Base-by-base conservation (phyloP, 2,329 filamentous ascomycete genomes). In the Colletotrichum lentis region DNA sequence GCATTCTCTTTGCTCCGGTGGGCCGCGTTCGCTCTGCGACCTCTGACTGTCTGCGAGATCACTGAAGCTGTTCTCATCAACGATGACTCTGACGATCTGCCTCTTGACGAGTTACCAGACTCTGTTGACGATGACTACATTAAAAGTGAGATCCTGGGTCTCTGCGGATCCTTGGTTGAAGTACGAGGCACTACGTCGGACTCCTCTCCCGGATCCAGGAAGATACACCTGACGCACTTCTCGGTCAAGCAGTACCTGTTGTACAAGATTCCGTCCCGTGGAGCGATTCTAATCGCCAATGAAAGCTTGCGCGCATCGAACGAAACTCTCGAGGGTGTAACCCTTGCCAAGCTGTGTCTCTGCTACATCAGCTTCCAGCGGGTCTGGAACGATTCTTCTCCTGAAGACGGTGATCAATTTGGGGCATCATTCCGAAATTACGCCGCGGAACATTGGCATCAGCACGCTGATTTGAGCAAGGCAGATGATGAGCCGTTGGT, bases 141-240 rank as follows among this genome's bases (percentile, higher is more conserved):
- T 8, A 64, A 73, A 18, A 70, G 62, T 10, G 74, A 77, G 37
- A 74, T 79, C 3, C 6, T 75, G 0, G 69, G 70, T 1, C 67
- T 76, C 1, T 80, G 76, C 31, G 74, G 72, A 0, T 73, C 75
- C 0, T 60, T 80, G 1, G 1, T 80, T 1, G 77, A 78, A 24
- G 57, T 77, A 6, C 67, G 62, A 0, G n/a, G 20, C 4, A 3
- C 22, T 11, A 1, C 5, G 0, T 1, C 31, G 2, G 8, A 35
- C 31, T 35, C 31, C 31, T 4, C 22, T 1, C 5, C 41, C 0
- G n/a, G 7, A 0, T 12, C 43, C 3, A 16, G 22, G 8, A 67
- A 46, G 5, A 49, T 76, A 5, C 62, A 71, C 1, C n/a, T 73
- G 2, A n/a, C 70, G 0, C 72, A 74, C n/a, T 75, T 75, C 35